These are phyloP conservation scores for Trypanosoma theileri DNA, from an alignment of 208 protist species.

Conservation along the genomic window DNA sequence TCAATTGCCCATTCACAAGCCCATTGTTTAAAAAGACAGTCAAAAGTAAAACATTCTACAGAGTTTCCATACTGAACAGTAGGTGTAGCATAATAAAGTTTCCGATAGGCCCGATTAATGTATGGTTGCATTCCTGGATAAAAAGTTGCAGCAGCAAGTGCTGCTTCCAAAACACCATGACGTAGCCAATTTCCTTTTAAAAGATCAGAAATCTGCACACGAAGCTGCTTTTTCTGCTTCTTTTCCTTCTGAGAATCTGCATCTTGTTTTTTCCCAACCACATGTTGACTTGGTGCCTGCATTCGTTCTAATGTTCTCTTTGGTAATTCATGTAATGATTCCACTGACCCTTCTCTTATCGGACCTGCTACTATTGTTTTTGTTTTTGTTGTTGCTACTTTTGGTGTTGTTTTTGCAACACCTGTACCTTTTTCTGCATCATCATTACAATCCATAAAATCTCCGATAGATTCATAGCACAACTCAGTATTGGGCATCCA, in stretches of 20 bases:
- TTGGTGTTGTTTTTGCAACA: neutral
- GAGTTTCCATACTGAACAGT: conserved; percentile 52
- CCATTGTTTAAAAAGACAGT: conserved; percentile 81
- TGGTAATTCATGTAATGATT: too few species aligned
- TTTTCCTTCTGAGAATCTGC: conserved; percentile 24
- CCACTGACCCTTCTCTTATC: too few species aligned
- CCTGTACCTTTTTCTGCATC: neutral
- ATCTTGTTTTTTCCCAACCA: too few species aligned
- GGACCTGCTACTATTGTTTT: too few species aligned
- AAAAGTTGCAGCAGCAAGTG: conserved; percentile 40
- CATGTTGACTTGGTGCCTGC: too few species aligned
- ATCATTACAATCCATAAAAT: conserved; percentile 21
- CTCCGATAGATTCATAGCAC: conserved; percentile 70
- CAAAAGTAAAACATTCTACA: conserved; percentile 74
- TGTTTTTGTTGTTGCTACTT: neutral
- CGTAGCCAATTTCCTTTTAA: conserved; percentile 52
- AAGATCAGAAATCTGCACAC: conserved; percentile 16
- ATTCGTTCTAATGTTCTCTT: too few species aligned
- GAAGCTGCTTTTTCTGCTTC: conserved; percentile 9
- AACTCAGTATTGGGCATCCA: conserved; percentile 77
- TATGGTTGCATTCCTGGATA: conserved; percentile 54
- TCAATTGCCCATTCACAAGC: conserved; percentile 82
- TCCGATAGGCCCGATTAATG: conserved; percentile 57
- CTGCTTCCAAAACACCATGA: conserved; percentile 55
- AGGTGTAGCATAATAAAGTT: conserved; percentile 39